Evolutionary conservation across 257 asterid species (phyloP).

Genomic region (Solanum etuberosum): DNA sequence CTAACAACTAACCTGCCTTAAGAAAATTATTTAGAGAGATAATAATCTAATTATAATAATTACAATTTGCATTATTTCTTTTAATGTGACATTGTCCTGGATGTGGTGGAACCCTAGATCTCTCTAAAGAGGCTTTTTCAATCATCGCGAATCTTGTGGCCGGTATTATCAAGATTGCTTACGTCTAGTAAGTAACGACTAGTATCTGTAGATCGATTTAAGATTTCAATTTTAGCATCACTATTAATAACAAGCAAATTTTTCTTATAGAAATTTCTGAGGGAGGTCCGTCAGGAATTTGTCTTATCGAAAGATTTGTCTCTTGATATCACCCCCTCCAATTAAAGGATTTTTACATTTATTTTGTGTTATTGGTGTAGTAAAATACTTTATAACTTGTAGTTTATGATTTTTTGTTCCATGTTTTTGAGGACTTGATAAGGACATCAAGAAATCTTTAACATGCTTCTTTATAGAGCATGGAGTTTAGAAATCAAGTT

Average conservation of each 20-base stretch:
- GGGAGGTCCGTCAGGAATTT: no score
- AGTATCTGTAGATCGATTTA: not conserved
- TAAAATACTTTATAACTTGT: not conserved
- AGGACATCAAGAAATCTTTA: not conserved
- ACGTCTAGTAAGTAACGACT: not conserved
- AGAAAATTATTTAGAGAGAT: not conserved
- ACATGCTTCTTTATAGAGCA: no score
- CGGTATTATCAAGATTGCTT: not conserved
- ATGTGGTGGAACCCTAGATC: not conserved
- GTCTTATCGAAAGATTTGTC: no score
- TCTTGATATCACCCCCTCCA: no score
- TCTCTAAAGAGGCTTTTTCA: not conserved
- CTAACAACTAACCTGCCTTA: not conserved
- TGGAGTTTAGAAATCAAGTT: no score
- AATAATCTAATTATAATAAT: not conserved
- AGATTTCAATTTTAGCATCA: no score
- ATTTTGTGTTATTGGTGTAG: not conserved
- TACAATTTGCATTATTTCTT: not conserved
- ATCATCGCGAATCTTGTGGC: not conserved
- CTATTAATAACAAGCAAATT: not conserved
- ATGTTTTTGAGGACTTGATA: not conserved
- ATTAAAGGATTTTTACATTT: no score
- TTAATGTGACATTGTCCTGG: not conserved
- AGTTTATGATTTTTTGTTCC: not conserved
- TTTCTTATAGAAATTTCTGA: no score